Evolutionary conservation across 805 yeast species (phyloP).

Genomic region (baker's yeast (Saccharomyces cerevisiae)): DNA sequence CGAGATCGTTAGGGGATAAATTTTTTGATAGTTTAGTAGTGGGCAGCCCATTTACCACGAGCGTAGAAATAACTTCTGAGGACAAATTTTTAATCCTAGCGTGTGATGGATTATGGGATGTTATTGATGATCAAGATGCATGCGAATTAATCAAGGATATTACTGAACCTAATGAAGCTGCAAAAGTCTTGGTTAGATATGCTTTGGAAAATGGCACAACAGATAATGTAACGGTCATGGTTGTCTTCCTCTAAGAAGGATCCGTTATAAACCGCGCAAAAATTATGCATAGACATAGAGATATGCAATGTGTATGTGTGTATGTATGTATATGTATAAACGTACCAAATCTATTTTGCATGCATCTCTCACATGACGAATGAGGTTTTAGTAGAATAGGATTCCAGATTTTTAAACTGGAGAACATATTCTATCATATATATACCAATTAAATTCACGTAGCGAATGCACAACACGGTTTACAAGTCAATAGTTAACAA

Average conservation of each 20-base stretch:
- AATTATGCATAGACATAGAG: neutral
- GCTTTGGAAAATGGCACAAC: conserved; percentile 78
- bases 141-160: conserved; percentile 56
- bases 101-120: conserved; percentile 98
- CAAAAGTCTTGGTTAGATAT: conserved; percentile 54
- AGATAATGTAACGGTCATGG: conserved; percentile 92
- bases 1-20: conserved; percentile 88
- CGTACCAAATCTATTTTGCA: neutral
- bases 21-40: conserved; percentile 84
- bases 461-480: neutral
- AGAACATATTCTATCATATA: neutral
- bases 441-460: neutral
- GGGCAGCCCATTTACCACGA: conserved; percentile 87
- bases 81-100: conserved; percentile 85
- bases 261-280: neutral
- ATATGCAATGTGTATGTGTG: neutral
- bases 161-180: conserved; percentile 55
- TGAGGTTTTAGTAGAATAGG: neutral
- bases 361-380: neutral
- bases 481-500: neutral
- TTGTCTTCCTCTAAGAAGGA: conserved; percentile 37
- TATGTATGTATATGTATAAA: conserved; percentile 1
- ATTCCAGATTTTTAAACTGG: neutral
- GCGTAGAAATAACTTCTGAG: conserved; percentile 54
- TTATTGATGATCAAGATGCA: conserved; percentile 75